Evolutionary conservation across 2,329 filamentous ascomycete genomes (phyloP), one percentile per base, ranked within the genome.

Genomic region (Pyrenophora seminiperda): DNA sequence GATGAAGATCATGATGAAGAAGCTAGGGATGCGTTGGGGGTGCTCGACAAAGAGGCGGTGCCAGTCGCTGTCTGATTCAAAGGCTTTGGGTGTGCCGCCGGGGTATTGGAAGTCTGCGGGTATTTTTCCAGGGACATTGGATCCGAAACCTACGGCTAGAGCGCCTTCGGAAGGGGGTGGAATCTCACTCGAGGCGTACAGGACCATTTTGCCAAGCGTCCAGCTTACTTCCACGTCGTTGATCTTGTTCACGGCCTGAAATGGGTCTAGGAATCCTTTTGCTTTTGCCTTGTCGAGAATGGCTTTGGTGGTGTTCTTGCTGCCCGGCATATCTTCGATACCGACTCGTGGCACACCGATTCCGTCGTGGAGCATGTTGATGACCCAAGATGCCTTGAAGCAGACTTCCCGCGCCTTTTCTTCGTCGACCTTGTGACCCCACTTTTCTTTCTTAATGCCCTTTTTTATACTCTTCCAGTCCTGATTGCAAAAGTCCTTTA

Each of bases 321-420:
- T 77, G 6, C 71, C 68, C 7, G 74, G 70, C 0, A 81, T 79
- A 15, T 84, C 77, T 61, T 96, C 93, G 11, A 96, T 75, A 0
- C 90, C 91, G 5, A 94, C 80, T 41, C 92, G 83, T 4, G 95
- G 95, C 42, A 99, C 86, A 0, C 94, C 95, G 58, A 99, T 97
- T 2, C 94, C 94, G 56, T 97, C 90, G 66, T 99, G 93, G 3
- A 99, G 80, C 66, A 99, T 87, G 63, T 95, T 99, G 68, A 99
- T 96, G 36, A 99, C 79, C 94, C 95, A 99, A 4, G 91, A 94
- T 0, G 94, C 92, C 73, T 99, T 99, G 81, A 99, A 99, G 72
- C 94, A 99, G 1, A 96, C 89, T 67, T 96, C 87, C 58, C 88
- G 83, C 4, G 92, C 92, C 41, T 87, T 89, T 63, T 88, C 84